These are phyloP conservation scores for Ammopiptanthus mongolicus DNA, from an alignment of 306 rosid species.

Conservation along the genomic window DNA sequence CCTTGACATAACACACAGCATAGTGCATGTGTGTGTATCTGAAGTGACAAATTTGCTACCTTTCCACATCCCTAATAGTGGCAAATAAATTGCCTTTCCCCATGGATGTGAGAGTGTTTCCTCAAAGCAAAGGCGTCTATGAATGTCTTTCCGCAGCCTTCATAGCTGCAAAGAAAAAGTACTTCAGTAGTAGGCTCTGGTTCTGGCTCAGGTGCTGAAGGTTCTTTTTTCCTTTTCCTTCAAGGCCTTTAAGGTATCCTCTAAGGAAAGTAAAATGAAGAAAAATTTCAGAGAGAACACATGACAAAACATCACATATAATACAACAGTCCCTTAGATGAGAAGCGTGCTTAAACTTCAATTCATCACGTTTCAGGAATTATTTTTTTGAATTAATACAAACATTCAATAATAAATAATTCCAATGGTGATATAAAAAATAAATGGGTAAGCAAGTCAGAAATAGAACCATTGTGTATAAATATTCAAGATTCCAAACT, in stretches of 20 bases:
- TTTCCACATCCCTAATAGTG: slow-evolving; percentile 93
- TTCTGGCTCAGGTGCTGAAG: slow-evolving; percentile 75
- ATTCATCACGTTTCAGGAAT: neutral
- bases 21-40: neutral
- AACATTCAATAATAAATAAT: neutral
- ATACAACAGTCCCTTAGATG: neutral
- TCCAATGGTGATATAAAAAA: neutral
- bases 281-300: slow-evolving; percentile 20
- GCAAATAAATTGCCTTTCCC: slow-evolving; percentile 88
- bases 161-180: slow-evolving; percentile 95
- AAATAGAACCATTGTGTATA: neutral
- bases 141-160: slow-evolving; percentile 93
- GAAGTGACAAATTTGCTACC: slow-evolving; percentile 39
- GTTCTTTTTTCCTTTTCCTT: slow-evolving; percentile 69
- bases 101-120: slow-evolving; percentile 97
- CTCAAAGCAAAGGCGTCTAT: slow-evolving; percentile 97
- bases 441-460: neutral
- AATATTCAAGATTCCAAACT: neutral
- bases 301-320: neutral
- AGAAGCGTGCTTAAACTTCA: slow-evolving; percentile 11
- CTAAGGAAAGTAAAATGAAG: slow-evolving; percentile 37
- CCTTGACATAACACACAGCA: neutral
- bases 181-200: slow-evolving; percentile 98
- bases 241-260: slow-evolving; percentile 61
- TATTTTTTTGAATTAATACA: neutral